Conservation (phyloP, 352 stramenopile genomes). For the Globisporangium paroecandrum region DNA sequence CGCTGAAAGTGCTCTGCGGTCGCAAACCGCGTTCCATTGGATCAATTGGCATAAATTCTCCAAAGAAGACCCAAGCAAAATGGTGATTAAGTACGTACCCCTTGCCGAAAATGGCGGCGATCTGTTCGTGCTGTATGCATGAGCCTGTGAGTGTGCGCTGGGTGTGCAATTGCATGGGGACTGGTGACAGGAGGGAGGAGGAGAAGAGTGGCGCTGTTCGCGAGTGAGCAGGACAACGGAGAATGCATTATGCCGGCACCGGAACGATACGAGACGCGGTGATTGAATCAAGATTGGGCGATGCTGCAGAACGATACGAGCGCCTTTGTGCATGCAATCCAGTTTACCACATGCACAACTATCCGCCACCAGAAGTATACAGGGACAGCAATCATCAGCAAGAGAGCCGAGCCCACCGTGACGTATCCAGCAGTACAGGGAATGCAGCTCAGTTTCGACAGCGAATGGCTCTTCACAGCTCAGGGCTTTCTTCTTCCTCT, state of each 20-base stretch:
- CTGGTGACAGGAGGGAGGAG: not conserved
- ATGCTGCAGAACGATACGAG: not conserved
- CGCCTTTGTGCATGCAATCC: not conserved
- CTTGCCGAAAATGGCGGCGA: not conserved
- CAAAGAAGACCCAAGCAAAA: slow-evolving; percentile 86
- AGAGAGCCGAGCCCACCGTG: not conserved
- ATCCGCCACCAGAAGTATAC: not conserved
- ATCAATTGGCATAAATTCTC: slow-evolving; percentile 87
- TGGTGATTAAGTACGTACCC: slow-evolving; percentile 88
- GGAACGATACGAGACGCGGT: not conserved
- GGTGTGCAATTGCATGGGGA: not conserved
- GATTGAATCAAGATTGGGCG: not conserved
- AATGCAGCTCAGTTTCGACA: not conserved
- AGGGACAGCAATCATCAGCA: not conserved
- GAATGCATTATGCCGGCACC: not conserved
- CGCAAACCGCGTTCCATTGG: slow-evolving; percentile 29
- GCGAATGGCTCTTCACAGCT: not conserved
- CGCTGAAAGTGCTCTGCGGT: slow-evolving; percentile 19
- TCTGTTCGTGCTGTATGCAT: not conserved
- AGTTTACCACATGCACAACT: not conserved
- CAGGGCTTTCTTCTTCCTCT: not conserved
- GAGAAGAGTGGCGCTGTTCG: not conserved
- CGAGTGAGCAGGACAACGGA: not conserved
- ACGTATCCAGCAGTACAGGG: not conserved
- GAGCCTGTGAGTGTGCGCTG: not conserved